Evolutionary conservation across 73 alveolate species (phyloP).

Genomic region (Stentor roeselii): DNA sequence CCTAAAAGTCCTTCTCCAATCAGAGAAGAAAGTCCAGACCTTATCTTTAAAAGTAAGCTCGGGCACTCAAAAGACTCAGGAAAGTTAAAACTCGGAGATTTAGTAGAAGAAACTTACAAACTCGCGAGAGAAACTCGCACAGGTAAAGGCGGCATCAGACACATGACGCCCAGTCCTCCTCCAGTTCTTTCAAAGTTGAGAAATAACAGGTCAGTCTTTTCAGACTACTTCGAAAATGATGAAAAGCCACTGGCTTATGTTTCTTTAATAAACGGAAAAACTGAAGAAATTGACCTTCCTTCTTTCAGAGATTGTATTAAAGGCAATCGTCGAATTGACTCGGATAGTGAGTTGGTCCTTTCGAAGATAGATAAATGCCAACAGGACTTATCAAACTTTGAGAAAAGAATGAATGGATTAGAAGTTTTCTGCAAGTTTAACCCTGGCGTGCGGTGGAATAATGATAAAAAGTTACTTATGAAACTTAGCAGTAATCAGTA

Average conservation of each 20-base stretch:
- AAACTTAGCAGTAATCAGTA: neutral
- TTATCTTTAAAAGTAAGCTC: neutral
- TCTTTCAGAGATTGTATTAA: neutral
- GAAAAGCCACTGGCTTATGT: constrained; percentile 22
- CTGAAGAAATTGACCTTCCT: neutral
- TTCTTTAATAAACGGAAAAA: constrained; percentile 14
- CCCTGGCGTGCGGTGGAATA: constrained; percentile 25
- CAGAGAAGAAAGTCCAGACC: neutral
- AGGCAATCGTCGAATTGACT: neutral
- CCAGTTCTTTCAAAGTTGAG: neutral
- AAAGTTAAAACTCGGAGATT: neutral
- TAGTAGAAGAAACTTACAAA: neutral
- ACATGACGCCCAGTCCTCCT: neutral
- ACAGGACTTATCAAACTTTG: neutral
- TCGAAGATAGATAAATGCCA: neutral
- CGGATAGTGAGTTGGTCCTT: neutral
- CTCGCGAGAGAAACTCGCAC: neutral
- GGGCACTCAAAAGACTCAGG: neutral
- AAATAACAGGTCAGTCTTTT: neutral
- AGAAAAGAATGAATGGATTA: neutral
- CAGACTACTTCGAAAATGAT: neutral
- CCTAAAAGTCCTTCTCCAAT: neutral
- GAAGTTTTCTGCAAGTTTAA: constrained; percentile 18
- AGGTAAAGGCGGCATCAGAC: neutral
- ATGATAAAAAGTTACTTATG: neutral